A percentile compares a stretch with the other conserved stretches of the same genome.
These are phyloP conservation scores for Botrytis elliptica DNA, from an alignment of 2,329 filamentous ascomycete species.

Conservation along the genomic window DNA sequence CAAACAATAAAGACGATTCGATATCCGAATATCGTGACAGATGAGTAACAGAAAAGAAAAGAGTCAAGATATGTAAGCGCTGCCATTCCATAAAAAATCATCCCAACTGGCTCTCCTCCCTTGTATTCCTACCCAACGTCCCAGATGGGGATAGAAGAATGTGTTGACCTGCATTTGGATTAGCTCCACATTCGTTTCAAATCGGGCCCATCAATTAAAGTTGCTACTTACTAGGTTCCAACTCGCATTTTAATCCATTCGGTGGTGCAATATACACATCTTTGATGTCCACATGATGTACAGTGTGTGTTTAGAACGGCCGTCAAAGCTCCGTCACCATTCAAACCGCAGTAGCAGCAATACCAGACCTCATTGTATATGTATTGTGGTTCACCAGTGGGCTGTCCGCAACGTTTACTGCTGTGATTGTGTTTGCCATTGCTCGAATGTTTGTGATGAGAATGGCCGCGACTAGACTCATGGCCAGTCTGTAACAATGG, in stretches of 20 bases:
- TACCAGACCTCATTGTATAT: not conserved
- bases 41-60: not conserved
- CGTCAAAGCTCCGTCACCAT: not conserved
- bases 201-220: not conserved
- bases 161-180: not conserved
- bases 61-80: not conserved
- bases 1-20: not conserved
- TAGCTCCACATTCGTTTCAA: not conserved
- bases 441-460: not conserved
- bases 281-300: not conserved
- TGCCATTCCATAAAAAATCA: not conserved
- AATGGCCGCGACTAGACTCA: not conserved
- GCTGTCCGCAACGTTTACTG: not conserved
- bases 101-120: not conserved
- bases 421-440: not conserved
- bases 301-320: not conserved
- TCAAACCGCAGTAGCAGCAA: not conserved
- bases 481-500: not conserved
- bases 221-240: constrained; percentile 4
- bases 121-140: not conserved
- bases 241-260: not conserved
- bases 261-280: not conserved
- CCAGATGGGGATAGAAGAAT: not conserved
- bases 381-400: not conserved
- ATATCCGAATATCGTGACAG: not conserved